Evolutionary conservation across 768 basidiomycete genomes (phyloP).

Genomic region (Mycena belliarum): DNA sequence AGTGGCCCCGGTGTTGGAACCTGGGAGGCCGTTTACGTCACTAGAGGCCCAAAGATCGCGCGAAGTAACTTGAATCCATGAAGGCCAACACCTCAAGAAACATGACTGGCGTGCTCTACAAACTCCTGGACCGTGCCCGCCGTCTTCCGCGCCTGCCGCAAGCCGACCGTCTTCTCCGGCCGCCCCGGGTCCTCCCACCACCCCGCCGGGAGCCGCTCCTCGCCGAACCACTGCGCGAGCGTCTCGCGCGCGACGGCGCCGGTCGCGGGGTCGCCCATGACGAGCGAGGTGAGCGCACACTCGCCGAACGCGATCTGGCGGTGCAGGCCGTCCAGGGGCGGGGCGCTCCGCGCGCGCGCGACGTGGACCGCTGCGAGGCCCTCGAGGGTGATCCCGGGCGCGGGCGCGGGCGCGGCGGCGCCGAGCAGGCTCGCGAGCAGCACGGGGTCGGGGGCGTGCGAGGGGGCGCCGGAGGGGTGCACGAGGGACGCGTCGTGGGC

Average conservation of each 20-base stretch:
- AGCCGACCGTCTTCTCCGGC: constrained; percentile 30
- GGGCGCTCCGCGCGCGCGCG: constrained; percentile 37
- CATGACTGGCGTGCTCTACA: not conserved
- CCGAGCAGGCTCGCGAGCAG: constrained; percentile 32
- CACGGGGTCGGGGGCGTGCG: constrained; percentile 45
- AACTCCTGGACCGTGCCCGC: constrained; percentile 16
- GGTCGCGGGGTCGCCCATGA: constrained; percentile 34
- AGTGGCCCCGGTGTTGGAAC: no score
- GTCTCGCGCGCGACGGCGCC: constrained; percentile 23
- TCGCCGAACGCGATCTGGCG: constrained; percentile 58
- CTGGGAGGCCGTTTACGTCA: no score
- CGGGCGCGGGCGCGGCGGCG: constrained; percentile 23
- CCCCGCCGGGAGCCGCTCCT: constrained; percentile 60
- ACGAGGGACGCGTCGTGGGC: constrained; percentile 70
- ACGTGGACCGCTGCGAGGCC: constrained; percentile 56
- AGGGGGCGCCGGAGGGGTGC: constrained; percentile 39
- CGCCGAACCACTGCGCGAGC: constrained; percentile 55
- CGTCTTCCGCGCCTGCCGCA: constrained; percentile 25
- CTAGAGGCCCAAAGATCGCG: no score
- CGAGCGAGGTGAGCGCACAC: constrained; percentile 51
- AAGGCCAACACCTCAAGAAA: not conserved
- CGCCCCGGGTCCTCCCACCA: constrained; percentile 45
- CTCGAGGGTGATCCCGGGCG: constrained; percentile 42
- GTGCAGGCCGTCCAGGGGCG: constrained; percentile 43
- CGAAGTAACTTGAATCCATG: no score